These are phyloP conservation scores for Penicillium parvum DNA, from an alignment of 495 filamentous ascomycete genomes.

Conservation along the genomic window DNA sequence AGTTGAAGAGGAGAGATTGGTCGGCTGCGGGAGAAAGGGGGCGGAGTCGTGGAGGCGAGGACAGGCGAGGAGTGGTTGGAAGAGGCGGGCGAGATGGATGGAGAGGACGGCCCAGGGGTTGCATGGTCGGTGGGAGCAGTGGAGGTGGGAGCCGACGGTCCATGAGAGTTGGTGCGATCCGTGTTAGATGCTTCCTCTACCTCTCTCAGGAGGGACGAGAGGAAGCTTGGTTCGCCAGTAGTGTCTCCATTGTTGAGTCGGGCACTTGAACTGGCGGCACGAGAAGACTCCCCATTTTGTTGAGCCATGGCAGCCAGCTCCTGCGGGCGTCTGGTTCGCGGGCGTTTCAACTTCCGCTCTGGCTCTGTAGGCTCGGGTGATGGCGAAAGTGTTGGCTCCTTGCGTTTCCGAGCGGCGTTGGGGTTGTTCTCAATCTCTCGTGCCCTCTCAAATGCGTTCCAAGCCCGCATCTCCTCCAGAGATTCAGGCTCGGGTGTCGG, in stretches of 20 bases:
- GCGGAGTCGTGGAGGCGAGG: constrained; percentile 68
- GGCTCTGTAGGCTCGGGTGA: constrained; percentile 57
- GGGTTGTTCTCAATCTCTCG: constrained; percentile 59
- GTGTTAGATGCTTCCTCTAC: constrained; percentile 66
- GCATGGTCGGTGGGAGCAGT: constrained; percentile 41
- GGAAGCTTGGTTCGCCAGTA: constrained; percentile 56
- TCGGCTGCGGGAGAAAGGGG: constrained; percentile 56
- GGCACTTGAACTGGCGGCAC: constrained; percentile 31
- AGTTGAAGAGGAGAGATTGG: constrained; percentile 66
- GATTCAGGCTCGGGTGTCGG: constrained; percentile 60
- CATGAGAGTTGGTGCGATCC: constrained; percentile 48
- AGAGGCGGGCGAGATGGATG: constrained; percentile 64
- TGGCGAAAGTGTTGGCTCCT: constrained; percentile 72
- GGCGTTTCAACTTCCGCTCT: constrained; percentile 77
- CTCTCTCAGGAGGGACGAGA: constrained; percentile 79
- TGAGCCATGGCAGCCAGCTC: constrained; percentile 43
- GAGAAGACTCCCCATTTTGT: constrained; percentile 45
- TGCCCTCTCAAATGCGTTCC: constrained; percentile 84
- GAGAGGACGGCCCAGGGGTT: constrained; percentile 61
- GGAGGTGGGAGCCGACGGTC: constrained; percentile 41
- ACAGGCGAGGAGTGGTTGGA: constrained; percentile 66
- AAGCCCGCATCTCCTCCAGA: constrained; percentile 74
- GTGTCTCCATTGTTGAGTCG: constrained; percentile 29
- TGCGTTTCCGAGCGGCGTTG: constrained; percentile 62
- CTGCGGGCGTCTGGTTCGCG: constrained; percentile 59